Evolutionary conservation across 2,329 filamentous ascomycete genomes (phyloP).

Genomic region (Tolypocladium amazonense): DNA sequence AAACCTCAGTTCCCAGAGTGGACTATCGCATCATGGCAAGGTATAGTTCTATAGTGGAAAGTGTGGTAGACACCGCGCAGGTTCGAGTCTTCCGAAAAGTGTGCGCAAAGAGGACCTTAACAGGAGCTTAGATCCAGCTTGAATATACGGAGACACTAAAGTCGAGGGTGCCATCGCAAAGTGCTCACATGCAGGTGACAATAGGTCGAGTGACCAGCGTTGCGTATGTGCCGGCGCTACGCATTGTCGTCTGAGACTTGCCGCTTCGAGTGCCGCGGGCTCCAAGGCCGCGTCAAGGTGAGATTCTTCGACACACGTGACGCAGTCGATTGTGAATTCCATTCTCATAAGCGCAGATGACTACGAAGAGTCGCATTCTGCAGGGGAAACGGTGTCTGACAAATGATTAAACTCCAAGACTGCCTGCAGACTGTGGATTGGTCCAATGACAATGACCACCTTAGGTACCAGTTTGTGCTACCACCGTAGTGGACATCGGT

Average conservation of each 20-base stretch:
- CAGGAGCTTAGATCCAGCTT: background rate
- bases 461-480: no score
- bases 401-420: no score
- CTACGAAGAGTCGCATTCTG: background rate
- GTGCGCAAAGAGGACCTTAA: background rate
- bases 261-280: background rate
- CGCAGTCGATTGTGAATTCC: background rate
- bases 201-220: background rate
- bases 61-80: background rate
- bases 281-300: background rate
- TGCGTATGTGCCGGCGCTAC: background rate
- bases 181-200: background rate
- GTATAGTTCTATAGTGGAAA: no score
- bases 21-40: background rate
- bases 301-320: background rate
- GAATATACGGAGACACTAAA: background rate
- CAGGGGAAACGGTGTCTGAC: no score
- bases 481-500: background rate
- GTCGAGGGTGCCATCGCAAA: background rate
- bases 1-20: background rate
- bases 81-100: background rate
- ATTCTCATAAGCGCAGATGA: background rate
- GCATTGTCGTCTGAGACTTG: background rate
- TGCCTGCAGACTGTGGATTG: no score
- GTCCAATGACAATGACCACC: no score